Conservation (phyloP, 225 moss, liverwort and hornwort genomes). For the Sphagnum tenellum region DNA sequence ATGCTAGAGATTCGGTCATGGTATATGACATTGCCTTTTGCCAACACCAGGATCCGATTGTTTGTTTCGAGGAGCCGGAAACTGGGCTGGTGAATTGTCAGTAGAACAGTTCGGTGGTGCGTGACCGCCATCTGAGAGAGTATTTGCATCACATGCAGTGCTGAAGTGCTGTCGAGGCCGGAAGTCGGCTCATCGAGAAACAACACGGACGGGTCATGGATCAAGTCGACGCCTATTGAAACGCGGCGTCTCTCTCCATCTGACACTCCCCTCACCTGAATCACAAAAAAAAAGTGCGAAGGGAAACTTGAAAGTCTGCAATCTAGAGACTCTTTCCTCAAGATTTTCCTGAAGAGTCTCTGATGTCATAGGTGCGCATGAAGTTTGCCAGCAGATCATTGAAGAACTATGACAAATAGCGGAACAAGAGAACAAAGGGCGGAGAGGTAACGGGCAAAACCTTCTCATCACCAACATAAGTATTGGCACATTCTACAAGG, state of each 20-base stretch:
- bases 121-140: neutral
- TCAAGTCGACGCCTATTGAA: neutral
- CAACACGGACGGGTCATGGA: neutral
- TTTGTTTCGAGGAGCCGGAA: neutral
- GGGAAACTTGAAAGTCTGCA: too few species aligned
- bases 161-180: neutral
- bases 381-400: too few species aligned
- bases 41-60: neutral
- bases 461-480: slow-evolving; percentile 67
- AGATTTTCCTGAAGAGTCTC: too few species aligned
- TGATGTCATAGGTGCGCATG: too few species aligned
- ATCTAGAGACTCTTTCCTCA: too few species aligned
- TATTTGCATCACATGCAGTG: neutral
- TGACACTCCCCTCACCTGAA: neutral
- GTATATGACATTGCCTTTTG: neutral
- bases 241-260: slow-evolving; percentile 1
- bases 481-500: slow-evolving; percentile 59
- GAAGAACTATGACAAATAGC: too few species aligned
- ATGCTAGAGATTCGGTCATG: slow-evolving; percentile 16
- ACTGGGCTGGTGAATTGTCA: slow-evolving; percentile 1
- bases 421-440: too few species aligned
- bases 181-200: slow-evolving; percentile 3
- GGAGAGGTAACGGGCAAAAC: too few species aligned
- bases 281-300: too few species aligned
- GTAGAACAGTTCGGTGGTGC: neutral